Conservation (phyloP, 1,284 basidiomycete species). For the Coriolopsis trogii region DNA sequence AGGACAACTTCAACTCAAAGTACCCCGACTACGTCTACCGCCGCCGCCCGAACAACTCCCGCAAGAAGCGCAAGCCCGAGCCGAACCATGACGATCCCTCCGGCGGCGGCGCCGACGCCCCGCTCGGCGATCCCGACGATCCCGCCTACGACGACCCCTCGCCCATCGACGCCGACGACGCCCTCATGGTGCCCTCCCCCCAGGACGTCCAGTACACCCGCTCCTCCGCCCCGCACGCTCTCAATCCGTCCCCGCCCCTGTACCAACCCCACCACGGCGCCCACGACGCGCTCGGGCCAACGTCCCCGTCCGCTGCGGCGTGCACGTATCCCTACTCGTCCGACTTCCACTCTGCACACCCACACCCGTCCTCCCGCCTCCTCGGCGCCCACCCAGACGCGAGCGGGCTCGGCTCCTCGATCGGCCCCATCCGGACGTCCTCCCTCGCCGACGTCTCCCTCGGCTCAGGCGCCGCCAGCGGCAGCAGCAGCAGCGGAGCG, state of each 20-base stretch:
- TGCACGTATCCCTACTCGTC: constrained; percentile 25
- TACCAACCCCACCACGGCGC: constrained; percentile 15
- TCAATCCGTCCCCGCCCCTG: constrained; percentile 17
- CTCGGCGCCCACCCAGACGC: constrained; percentile 12
- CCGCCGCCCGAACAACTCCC: constrained; percentile 80
- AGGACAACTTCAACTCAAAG: constrained; percentile 81
- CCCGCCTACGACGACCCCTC: constrained; percentile 34
- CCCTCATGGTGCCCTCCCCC: constrained; percentile 21
- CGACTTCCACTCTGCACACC: constrained; percentile 23
- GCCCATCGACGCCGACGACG: constrained; percentile 32
- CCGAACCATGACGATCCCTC: constrained; percentile 34
- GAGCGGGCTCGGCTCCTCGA: constrained; percentile 12
- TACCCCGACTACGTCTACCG: constrained; percentile 88
- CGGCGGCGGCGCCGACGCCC: constrained; percentile 30
- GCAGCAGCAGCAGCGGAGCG: not conserved
- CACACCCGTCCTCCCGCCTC: constrained; percentile 13
- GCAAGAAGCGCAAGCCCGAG: constrained; percentile 66
- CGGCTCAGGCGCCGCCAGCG: constrained; percentile 4
- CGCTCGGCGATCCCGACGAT: constrained; percentile 45
- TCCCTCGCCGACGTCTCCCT: constrained; percentile 18
- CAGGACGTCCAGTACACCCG: constrained; percentile 27
- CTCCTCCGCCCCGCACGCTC: constrained; percentile 18
- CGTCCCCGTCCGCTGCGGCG: constrained; percentile 11
- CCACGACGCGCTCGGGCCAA: constrained; percentile 9
- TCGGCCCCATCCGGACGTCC: constrained; percentile 26